Percentiles rank a stretch among this genome's conserved stretches.
phyloP scores from a whole-genome alignment of 2,329 filamentous ascomycete species.

The Aspergillus sp. region DNA sequence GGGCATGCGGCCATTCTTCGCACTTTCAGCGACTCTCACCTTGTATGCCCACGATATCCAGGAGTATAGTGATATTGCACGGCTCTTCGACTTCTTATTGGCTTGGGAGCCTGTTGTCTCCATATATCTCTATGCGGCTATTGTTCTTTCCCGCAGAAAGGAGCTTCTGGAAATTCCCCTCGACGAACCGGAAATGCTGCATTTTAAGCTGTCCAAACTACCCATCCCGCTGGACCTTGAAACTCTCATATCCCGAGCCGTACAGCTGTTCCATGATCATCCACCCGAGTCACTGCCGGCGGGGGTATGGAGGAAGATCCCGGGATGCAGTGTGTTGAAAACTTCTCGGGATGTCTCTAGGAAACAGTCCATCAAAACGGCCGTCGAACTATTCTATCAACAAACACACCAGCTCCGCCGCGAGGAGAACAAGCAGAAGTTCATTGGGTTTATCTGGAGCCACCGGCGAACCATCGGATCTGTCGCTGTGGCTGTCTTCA shows the following conservation, averaged over 20 bases:
- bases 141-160: slow-evolving; percentile 76
- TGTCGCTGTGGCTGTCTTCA: slow-evolving; percentile 66
- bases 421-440: slow-evolving; percentile 62
- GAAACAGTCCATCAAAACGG: slow-evolving; percentile 67
- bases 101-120: slow-evolving; percentile 85
- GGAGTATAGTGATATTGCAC: slow-evolving; percentile 82
- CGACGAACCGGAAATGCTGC: slow-evolving; percentile 90
- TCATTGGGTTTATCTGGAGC: slow-evolving; percentile 59
- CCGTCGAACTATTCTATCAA: slow-evolving; percentile 67
- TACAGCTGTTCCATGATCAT: slow-evolving; percentile 64
- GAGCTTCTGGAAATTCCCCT: slow-evolving; percentile 83
- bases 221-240: slow-evolving; percentile 83
- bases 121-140: slow-evolving; percentile 89
- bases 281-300: slow-evolving; percentile 73
- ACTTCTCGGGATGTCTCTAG: slow-evolving; percentile 67
- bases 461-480: slow-evolving; percentile 69
- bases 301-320: slow-evolving; percentile 72
- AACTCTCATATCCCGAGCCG: slow-evolving; percentile 69
- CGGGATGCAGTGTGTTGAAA: slow-evolving; percentile 79
- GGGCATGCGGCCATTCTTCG: slow-evolving; percentile 84
- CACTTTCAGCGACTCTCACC: slow-evolving; percentile 88
- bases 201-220: slow-evolving; percentile 83
- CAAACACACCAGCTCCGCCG: slow-evolving; percentile 75
- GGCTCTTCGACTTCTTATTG: slow-evolving; percentile 90
- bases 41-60: slow-evolving; percentile 97